Conservation (phyloP, 352 stramenopile species). For the Peronospora tabacina region DNA sequence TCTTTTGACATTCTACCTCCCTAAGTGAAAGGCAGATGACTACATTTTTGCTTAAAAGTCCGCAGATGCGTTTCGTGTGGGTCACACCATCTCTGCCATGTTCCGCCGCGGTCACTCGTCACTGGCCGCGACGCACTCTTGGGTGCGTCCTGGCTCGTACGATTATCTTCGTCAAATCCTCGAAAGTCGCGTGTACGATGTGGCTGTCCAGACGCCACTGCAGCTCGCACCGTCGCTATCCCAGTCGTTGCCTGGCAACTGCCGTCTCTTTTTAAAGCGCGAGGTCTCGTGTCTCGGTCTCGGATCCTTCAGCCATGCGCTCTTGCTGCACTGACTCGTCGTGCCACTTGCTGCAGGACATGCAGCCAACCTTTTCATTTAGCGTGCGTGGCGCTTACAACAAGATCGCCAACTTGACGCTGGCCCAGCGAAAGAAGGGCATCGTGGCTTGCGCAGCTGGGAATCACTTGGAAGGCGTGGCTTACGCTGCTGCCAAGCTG, state of each 20-base stretch:
- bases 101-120: conserved; percentile 31
- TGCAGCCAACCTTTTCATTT: conserved; percentile 97
- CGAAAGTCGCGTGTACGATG: conserved; percentile 81
- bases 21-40: too few relatives aligned
- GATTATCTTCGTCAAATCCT: conserved; percentile 76
- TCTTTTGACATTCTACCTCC: too few relatives aligned
- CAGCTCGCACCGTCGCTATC: conserved; percentile 49
- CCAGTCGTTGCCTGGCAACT: conserved; percentile 44
- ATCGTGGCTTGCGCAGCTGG: conserved; percentile 81
- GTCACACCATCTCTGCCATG: conserved; percentile 17
- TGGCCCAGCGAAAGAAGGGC: conserved; percentile 64
- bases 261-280: conserved; percentile 87
- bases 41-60: too few relatives aligned
- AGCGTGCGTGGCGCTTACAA: conserved; percentile 98
- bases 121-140: conserved; percentile 30
- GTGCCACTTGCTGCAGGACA: conserved; percentile 55
- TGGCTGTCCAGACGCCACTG: conserved; percentile 69
- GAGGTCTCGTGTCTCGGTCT: conserved; percentile 47
- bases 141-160: conserved; percentile 58
- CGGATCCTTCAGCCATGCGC: not conserved
- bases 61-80: too few relatives aligned
- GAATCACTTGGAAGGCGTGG: conserved; percentile 97
- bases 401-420: conserved; percentile 94
- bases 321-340: not conserved
- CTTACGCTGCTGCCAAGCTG: conserved; percentile 90